Evolutionary conservation across 306 rosid species (phyloP).

Genomic region (Lathyrus oleraceus): DNA sequence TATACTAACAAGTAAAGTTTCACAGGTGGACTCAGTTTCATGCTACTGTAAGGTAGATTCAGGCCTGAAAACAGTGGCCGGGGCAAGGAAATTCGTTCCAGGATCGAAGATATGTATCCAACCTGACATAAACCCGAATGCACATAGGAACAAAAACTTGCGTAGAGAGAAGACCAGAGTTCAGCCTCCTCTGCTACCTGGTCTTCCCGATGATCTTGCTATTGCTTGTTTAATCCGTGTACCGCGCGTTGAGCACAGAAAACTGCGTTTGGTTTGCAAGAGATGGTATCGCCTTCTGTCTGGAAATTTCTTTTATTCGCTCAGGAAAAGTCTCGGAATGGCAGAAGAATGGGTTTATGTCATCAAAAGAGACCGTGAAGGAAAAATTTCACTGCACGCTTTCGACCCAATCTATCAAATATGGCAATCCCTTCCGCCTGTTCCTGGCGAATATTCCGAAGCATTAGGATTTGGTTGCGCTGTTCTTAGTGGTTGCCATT

Average conservation of each 20-base stretch:
- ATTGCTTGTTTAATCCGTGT: conserved; percentile 96
- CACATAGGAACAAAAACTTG: conserved; percentile 71
- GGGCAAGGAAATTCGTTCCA: conserved; percentile 96
- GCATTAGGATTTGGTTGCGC: conserved; percentile 99
- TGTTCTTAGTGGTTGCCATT: conserved; percentile 96
- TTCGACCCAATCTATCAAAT: conserved; percentile 94
- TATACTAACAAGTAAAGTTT: conserved; percentile 44
- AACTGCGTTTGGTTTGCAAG: conserved; percentile 93
- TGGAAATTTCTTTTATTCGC: conserved; percentile 95
- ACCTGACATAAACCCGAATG: conserved; percentile 95
- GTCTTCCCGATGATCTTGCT: conserved; percentile 99
- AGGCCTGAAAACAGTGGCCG: conserved; percentile 89
- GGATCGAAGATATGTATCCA: conserved; percentile 94
- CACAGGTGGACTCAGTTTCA: conserved; percentile 95
- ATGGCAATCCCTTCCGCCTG: conserved; percentile 99
- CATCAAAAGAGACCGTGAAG: conserved; percentile 94
- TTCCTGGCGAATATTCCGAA: conserved; percentile 91
- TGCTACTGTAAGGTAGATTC: conserved; percentile 98
- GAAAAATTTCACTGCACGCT: conserved; percentile 93
- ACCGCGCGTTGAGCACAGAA: conserved; percentile 87
- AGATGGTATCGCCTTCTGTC: conserved; percentile 89
- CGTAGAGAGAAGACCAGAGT: conserved; percentile 82
- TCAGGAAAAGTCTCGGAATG: conserved; percentile 95
- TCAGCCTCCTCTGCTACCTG: conserved; percentile 96
- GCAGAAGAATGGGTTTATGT: conserved; percentile 99